phyloP scores from a whole-genome alignment of 2,329 filamentous ascomycete species.

The Leptographium lundbergii region DNA sequence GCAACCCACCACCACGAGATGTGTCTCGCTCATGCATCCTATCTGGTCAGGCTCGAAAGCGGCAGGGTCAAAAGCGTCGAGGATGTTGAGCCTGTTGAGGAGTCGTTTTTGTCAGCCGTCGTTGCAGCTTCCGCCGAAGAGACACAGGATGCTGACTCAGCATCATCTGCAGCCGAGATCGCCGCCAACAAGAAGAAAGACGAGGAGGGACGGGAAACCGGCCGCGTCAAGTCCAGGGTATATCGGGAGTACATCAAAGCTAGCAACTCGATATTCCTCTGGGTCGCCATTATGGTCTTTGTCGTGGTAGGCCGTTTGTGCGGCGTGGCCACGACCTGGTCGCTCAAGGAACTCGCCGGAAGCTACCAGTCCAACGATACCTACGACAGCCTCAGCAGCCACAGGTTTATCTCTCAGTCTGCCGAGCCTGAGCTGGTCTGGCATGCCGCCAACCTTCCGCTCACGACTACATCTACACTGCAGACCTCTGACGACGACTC shows the following conservation, averaged over 20 bases:
- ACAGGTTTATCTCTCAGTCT: slow-evolving; percentile 7
- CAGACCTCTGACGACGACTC: neutral
- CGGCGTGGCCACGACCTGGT: slow-evolving; percentile 19
- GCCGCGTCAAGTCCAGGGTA: slow-evolving; percentile 21
- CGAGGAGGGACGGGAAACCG: slow-evolving; percentile 19
- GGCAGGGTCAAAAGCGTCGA: slow-evolving; percentile 16
- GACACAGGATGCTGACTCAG: neutral
- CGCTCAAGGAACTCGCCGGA: slow-evolving; percentile 21
- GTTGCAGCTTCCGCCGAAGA: neutral
- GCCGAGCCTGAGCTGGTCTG: slow-evolving; percentile 5
- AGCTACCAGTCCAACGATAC: slow-evolving; percentile 12
- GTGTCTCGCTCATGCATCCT: slow-evolving; percentile 18
- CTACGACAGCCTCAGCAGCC: neutral
- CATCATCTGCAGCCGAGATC: neutral
- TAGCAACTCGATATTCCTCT: slow-evolving; percentile 17
- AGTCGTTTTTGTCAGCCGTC: neutral
- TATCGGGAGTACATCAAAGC: slow-evolving; percentile 21
- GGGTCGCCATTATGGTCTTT: slow-evolving; percentile 16
- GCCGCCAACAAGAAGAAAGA: slow-evolving; percentile 8
- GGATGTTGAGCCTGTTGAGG: slow-evolving; percentile 6
- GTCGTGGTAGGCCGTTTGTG: slow-evolving; percentile 15
- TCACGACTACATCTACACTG: neutral
- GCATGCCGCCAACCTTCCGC: neutral
- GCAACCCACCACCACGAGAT: slow-evolving; percentile 39
- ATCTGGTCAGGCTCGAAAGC: slow-evolving; percentile 17